Evolutionary conservation across 2,329 filamentous ascomycete species (phyloP).

Genomic region (Neonectria sp.): DNA sequence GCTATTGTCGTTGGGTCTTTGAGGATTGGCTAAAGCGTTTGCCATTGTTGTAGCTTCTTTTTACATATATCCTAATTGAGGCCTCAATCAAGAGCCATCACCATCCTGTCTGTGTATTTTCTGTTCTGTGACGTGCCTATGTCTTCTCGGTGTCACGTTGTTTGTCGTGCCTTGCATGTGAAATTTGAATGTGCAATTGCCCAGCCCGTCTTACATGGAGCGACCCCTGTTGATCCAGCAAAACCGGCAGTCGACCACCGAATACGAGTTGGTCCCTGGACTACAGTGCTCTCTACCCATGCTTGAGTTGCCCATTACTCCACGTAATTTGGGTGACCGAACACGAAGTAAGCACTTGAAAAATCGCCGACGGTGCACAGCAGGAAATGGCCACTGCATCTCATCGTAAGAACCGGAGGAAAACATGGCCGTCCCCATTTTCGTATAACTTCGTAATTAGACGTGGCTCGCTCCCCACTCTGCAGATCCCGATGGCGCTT

Average conservation of each 20-base stretch:
- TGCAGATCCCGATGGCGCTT: not conserved
- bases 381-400: not conserved
- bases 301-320: not conserved
- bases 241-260: not conserved
- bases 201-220: not conserved
- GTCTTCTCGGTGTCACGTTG: too few relatives aligned
- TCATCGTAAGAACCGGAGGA: not conserved
- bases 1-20: not conserved
- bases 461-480: not conserved
- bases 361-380: not conserved
- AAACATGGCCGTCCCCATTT: not conserved
- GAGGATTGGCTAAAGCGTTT: constrained; percentile 1
- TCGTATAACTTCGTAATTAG: too few relatives aligned
- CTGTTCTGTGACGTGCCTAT: not conserved
- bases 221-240: not conserved
- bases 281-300: too few relatives aligned
- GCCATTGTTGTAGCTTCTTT: not conserved
- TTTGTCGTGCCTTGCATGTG: too few relatives aligned
- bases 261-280: not conserved
- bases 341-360: not conserved
- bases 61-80: not conserved
- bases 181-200: too few relatives aligned
- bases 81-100: not conserved
- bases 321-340: not conserved
- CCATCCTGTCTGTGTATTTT: not conserved